Evolutionary conservation across 345 rosid genomes (phyloP).

Genomic region (Erysimum cheiranthoides): DNA sequence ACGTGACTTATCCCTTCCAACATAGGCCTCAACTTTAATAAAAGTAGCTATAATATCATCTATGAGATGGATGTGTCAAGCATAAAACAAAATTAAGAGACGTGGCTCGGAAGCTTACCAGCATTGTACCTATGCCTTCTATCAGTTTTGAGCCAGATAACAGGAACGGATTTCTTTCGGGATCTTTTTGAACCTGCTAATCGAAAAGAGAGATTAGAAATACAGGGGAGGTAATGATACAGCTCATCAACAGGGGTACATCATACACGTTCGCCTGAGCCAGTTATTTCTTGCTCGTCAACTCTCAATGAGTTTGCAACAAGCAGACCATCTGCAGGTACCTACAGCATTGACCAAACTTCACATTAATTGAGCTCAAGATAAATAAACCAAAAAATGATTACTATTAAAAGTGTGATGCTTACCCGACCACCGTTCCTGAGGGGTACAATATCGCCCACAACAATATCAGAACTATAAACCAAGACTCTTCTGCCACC

Average conservation of each 20-base stretch:
- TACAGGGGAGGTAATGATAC: conserved; percentile 24
- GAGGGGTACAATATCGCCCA: conserved; percentile 89
- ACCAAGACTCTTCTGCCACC: conserved; percentile 64
- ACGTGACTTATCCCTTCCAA: background rate
- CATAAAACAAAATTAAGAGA: background rate
- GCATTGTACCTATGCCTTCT: conserved; percentile 88
- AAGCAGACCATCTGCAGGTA: conserved; percentile 88
- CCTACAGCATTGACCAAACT: conserved; percentile 47
- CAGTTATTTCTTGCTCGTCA: conserved; percentile 88
- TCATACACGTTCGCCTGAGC: conserved; percentile 62
- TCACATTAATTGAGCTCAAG: background rate
- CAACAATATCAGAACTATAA: conserved; percentile 77
- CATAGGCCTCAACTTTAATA: background rate
- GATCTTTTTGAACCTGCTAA: conserved; percentile 74
- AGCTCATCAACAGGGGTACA: conserved; percentile 13
- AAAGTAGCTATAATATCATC: background rate
- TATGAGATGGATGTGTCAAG: background rate
- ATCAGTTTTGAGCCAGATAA: conserved; percentile 94
- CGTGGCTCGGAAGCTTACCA: conserved; percentile 55
- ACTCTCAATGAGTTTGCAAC: conserved; percentile 78
- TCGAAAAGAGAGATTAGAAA: conserved; percentile 38
- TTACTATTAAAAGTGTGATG: conserved; percentile 10
- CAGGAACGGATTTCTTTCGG: conserved; percentile 62
- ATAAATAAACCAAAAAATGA: background rate
- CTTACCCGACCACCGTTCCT: conserved; percentile 82